Base-by-base conservation (phyloP, 306 rosid species). In the Medicago arabica region DNA sequence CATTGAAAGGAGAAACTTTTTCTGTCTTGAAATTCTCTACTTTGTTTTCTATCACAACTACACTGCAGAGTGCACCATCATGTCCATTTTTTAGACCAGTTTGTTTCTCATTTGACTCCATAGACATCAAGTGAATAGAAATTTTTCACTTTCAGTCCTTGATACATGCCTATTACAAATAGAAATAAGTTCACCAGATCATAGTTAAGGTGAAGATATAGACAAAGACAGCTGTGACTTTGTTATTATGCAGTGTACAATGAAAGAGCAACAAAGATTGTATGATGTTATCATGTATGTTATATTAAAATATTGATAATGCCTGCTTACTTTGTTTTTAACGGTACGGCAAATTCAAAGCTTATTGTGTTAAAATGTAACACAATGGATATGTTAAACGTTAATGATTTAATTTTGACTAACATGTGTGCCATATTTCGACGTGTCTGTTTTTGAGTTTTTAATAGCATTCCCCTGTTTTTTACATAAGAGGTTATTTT, bases 21-120 rank as follows among this genome's bases (percentile, higher is more conserved):
- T 86, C 93, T 12, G 49, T 54, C 78, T 76, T 53, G 9, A 76
- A 38, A 67, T 84, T 89, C 16, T 49, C 82, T 34, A 72, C 78
- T 72, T 73, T 81, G 71, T 75, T 78, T 61, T 62, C 86, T 53
- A 83, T 57, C 47, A 15, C 75, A 61, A 72, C 78, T 36, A 40
- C 70, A 76, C 67, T 76, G 17, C 28, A 18, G 1, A 93, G 81
- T 7, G 97, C 92, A 83, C 93, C 97, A 51, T 86, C 91, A 77
- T 83, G 89, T 69, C 88, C 90, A 65, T 82, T 85, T 47, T 47
- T 54, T 18, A 81, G 79, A 65, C 50, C 82, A 63, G 86, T 61
- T 67, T 79, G 86, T 73, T 79, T 77, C 44, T 77, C 85, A 55
- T 79, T 59, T 47, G 89, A 71, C 50, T 86, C 91, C 82, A 72